These are phyloP conservation scores for Pinus taeda DNA, from an alignment of 75 land plant genomes.

Conservation along the genomic window DNA sequence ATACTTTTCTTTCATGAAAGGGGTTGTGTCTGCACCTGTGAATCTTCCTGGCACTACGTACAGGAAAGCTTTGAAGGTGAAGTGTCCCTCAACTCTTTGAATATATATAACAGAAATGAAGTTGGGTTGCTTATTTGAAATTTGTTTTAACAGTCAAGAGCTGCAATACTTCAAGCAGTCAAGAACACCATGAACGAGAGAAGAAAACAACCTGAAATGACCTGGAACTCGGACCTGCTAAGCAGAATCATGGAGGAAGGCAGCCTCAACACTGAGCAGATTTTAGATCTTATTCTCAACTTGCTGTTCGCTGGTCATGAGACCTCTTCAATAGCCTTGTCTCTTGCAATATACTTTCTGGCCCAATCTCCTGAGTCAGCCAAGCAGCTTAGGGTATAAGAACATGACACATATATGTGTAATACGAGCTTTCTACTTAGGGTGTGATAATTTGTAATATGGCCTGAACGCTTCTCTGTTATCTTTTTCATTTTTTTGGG, in stretches of 20 bases:
- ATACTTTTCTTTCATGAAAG: conserved; percentile 49
- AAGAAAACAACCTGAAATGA: conserved; percentile 6
- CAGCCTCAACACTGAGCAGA: conserved; percentile 8
- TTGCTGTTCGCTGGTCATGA: conserved; percentile 49
- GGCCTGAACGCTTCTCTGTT: background rate
- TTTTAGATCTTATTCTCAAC: conserved; percentile 37
- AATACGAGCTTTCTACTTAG: background rate
- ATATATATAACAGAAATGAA: no score
- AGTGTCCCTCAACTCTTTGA: background rate
- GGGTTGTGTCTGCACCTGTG: conserved; percentile 39
- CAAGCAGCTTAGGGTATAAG: conserved; percentile 28
- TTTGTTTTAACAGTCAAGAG: conserved; percentile 26
- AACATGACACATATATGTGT: background rate
- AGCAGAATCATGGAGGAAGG: conserved; percentile 35
- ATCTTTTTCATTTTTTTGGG: background rate
- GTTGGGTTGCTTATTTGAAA: background rate
- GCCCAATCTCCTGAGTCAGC: conserved; percentile 21
- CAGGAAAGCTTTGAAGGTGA: conserved; percentile 41
- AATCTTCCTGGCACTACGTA: conserved; percentile 48
- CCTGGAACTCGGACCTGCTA: conserved; percentile 34
- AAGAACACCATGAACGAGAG: conserved; percentile 27
- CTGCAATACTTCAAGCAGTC: conserved; percentile 20
- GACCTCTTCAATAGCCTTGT: conserved; percentile 40
- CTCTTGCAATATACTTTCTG: conserved; percentile 37
- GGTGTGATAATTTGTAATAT: background rate